Percentiles rank a stretch among this genome's conserved stretches.
phyloP scores from a whole-genome alignment of 1,284 basidiomycete species.

The Leccinum ponderosum region DNA sequence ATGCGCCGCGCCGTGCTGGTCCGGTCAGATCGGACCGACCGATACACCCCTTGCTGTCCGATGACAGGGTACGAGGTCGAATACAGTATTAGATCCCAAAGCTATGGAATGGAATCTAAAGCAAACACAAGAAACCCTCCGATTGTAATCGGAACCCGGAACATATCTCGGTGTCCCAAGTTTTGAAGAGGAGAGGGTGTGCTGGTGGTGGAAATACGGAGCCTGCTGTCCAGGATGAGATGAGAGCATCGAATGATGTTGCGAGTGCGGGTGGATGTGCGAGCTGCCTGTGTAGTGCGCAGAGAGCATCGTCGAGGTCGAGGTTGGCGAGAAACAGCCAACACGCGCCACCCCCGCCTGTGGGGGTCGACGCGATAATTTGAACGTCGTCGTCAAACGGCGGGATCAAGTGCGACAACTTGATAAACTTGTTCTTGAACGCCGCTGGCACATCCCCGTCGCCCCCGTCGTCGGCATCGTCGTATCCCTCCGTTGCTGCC shows the following conservation, averaged over 20 bases:
- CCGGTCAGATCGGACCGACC: too few species aligned
- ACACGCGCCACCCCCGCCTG: constrained; percentile 10
- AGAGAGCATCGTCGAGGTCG: constrained; percentile 27
- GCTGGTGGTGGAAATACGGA: constrained; percentile 28
- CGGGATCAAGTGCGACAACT: constrained; percentile 78
- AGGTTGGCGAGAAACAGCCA: not conserved
- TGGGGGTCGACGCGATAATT: constrained; percentile 24
- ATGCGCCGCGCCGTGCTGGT: too few species aligned
- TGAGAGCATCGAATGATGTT: constrained; percentile 12
- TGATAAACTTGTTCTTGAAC: constrained; percentile 66
- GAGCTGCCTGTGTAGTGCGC: constrained; percentile 26
- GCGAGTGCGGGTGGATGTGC: constrained; percentile 16
- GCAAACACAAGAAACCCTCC: too few species aligned
- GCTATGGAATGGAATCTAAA: too few species aligned
- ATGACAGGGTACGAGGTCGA: too few species aligned
- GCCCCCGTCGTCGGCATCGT: constrained; percentile 13
- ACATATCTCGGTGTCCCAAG: too few species aligned
- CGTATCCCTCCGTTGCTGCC: not conserved
- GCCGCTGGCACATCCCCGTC: constrained; percentile 29
- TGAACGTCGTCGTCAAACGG: constrained; percentile 41
- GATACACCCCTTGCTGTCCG: too few species aligned
- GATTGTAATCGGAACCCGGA: too few species aligned
- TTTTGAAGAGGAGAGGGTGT: constrained; percentile 23
- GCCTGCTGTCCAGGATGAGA: constrained; percentile 23
- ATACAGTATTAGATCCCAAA: too few species aligned